A percentile compares a stretch with the other conserved stretches of the same genome.
Evolutionary conservation across 169 alveolate genomes (phyloP).

Genomic region (Plasmodium vivax): DNA sequence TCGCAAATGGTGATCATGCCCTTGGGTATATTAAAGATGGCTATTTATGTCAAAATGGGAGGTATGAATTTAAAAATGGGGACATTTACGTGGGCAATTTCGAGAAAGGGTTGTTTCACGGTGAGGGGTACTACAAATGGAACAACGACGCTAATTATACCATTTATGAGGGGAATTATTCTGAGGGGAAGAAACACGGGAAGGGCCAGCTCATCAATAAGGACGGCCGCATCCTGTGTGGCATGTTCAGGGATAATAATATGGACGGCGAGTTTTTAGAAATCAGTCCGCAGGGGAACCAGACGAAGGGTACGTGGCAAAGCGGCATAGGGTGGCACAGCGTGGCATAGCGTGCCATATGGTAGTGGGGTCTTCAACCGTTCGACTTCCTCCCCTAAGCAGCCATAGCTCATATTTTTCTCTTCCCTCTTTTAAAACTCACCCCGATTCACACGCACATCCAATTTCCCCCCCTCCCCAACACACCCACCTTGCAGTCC

Average conservation of each 20-base stretch:
- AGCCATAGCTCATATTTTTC: not conserved
- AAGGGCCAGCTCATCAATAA: slow-evolving; percentile 79
- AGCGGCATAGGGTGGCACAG: not conserved
- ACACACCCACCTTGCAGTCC: not conserved
- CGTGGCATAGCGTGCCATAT: no score
- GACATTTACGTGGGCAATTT: slow-evolving; percentile 80
- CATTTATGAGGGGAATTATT: slow-evolving; percentile 73
- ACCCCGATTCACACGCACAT: not conserved
- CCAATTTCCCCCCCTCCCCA: not conserved
- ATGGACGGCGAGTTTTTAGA: slow-evolving; percentile 52
- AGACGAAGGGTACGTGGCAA: slow-evolving; percentile 22
- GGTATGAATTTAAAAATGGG: slow-evolving; percentile 77
- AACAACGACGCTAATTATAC: slow-evolving; percentile 24
- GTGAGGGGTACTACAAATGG: slow-evolving; percentile 75
- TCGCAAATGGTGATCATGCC: slow-evolving; percentile 71
- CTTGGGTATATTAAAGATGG: slow-evolving; percentile 70
- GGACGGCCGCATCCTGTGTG: slow-evolving; percentile 81
- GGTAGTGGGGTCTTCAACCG: not conserved
- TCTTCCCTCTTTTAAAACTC: not conserved
- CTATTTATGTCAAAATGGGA: slow-evolving; percentile 70
- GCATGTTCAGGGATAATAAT: slow-evolving; percentile 77
- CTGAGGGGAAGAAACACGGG: slow-evolving; percentile 82
- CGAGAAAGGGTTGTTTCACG: slow-evolving; percentile 76
- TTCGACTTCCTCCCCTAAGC: not conserved
- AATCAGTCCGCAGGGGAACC: slow-evolving; percentile 66